These are phyloP conservation scores for Diplodia mutila DNA, from an alignment of 2,329 filamentous ascomycete species.

Conservation along the genomic window DNA sequence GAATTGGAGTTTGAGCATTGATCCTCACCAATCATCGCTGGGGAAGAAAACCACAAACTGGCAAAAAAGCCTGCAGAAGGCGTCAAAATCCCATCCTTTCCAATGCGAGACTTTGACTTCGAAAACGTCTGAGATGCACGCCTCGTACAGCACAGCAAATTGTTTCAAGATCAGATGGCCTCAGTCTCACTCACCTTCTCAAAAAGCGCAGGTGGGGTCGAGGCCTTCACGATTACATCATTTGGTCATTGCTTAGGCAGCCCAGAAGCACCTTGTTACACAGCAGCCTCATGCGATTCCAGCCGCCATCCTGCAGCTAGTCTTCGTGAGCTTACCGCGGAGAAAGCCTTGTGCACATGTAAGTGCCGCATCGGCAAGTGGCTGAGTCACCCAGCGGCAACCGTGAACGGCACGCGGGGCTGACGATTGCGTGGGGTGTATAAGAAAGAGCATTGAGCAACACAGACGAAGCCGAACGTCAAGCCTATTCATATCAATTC, in stretches of 20 bases:
- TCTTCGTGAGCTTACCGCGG: too few species aligned
- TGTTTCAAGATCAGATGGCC: neutral
- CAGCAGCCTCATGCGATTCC: neutral
- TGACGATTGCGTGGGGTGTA: neutral
- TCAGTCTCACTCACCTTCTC: neutral
- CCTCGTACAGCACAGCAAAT: neutral
- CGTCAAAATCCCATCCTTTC: neutral
- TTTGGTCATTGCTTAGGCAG: neutral
- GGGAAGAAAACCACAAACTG: neutral
- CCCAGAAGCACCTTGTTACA: neutral
- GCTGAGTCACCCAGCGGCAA: slow-evolving; percentile 2
- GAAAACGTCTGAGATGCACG: neutral
- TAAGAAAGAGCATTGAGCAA: neutral
- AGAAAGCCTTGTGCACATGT: neutral
- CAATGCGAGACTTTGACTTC: neutral
- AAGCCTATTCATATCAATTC: neutral
- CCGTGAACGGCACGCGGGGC: neutral
- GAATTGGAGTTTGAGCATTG: neutral
- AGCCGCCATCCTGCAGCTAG: neutral
- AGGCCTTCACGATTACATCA: neutral
- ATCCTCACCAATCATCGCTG: neutral
- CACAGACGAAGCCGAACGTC: neutral
- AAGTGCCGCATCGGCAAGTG: slow-evolving; percentile 6
- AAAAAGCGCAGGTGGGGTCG: neutral
- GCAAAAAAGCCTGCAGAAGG: neutral